These are phyloP conservation scores for Cystoderma amianthinum DNA, from an alignment of 768 basidiomycete species.

Conservation along the genomic window DNA sequence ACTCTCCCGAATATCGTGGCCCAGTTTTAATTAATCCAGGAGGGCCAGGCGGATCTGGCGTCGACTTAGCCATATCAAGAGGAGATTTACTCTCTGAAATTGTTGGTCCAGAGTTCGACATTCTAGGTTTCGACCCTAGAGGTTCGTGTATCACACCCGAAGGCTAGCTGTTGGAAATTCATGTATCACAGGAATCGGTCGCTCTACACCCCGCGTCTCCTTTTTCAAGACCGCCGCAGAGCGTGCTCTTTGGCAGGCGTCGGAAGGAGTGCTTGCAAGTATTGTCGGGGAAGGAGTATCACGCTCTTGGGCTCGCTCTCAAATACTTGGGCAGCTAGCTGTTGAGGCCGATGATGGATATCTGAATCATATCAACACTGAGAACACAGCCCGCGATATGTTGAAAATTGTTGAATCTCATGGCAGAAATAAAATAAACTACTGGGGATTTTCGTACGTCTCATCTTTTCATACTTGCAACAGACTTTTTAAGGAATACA, in stretches of 20 bases:
- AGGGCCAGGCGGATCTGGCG: constrained; percentile 41
- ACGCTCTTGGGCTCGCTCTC: constrained; percentile 22
- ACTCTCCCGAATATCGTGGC: constrained; percentile 27
- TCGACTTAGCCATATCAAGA: constrained; percentile 13
- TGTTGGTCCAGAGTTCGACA: constrained; percentile 37
- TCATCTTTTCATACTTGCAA: background rate
- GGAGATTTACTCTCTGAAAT: constrained; percentile 20
- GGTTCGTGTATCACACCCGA: constrained; percentile 16
- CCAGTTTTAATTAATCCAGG: constrained; percentile 41
- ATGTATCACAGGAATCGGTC: constrained; percentile 22
- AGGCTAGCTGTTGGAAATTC: background rate
- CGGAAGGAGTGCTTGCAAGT: constrained; percentile 15
- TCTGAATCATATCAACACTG: constrained; percentile 25
- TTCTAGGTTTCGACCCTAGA: constrained; percentile 42
- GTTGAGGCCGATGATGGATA: constrained; percentile 15
- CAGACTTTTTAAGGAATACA: constrained; percentile 6
- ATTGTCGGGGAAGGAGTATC: constrained; percentile 19
- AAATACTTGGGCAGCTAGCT: constrained; percentile 22
- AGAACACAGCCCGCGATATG: constrained; percentile 32
- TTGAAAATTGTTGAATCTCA: constrained; percentile 22
- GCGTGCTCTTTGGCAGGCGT: constrained; percentile 17
- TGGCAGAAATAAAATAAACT: constrained; percentile 22
- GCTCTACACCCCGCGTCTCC: constrained; percentile 23
- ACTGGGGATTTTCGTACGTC: constrained; percentile 20
- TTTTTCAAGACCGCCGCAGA: constrained; percentile 29